Percentiles rank a stretch among this genome's conserved stretches.
Conservation (phyloP, 257 asterid genomes). For the Gentiana macrophylla region DNA sequence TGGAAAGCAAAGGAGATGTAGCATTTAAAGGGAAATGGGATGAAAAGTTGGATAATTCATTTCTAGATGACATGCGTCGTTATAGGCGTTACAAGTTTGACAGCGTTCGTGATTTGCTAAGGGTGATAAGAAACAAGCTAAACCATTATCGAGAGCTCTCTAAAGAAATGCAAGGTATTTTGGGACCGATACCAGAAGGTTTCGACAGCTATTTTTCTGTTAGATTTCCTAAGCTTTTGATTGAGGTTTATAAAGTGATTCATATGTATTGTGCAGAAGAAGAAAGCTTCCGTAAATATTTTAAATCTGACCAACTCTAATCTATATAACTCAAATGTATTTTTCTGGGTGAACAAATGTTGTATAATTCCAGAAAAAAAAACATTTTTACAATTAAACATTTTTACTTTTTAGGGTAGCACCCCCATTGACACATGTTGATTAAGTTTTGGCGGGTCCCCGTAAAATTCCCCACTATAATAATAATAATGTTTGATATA, state of each 20-base stretch:
- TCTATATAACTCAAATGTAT: no score
- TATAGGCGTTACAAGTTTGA: slow-evolving; percentile 74
- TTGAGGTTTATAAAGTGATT: slow-evolving; percentile 54
- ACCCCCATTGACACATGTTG: no score
- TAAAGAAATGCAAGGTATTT: slow-evolving; percentile 44
- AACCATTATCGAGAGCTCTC: slow-evolving; percentile 83
- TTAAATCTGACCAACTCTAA: slow-evolving; percentile 25
- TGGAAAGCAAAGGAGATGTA: slow-evolving; percentile 39
- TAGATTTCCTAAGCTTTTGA: slow-evolving; percentile 60
- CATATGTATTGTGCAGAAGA: slow-evolving; percentile 43
- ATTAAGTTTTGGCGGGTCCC: no score
- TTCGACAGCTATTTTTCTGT: slow-evolving; percentile 59
- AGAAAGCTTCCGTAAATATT: slow-evolving; percentile 50
- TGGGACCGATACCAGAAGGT: slow-evolving; percentile 77
- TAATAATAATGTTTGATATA: no score
- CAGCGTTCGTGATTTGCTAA: slow-evolving; percentile 61
- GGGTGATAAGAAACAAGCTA: slow-evolving; percentile 65
- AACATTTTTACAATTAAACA: no score
- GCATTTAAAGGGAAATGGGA: slow-evolving; percentile 82
- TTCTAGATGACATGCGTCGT: slow-evolving; percentile 63
- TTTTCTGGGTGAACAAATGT: no score
- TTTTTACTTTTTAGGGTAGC: no score
- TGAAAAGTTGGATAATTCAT: slow-evolving; percentile 57
- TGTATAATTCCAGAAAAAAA: no score
- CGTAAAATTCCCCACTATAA: no score